Evolutionary conservation across 2,329 filamentous ascomycete species (phyloP).

Genomic region (Septoria petroselini): DNA sequence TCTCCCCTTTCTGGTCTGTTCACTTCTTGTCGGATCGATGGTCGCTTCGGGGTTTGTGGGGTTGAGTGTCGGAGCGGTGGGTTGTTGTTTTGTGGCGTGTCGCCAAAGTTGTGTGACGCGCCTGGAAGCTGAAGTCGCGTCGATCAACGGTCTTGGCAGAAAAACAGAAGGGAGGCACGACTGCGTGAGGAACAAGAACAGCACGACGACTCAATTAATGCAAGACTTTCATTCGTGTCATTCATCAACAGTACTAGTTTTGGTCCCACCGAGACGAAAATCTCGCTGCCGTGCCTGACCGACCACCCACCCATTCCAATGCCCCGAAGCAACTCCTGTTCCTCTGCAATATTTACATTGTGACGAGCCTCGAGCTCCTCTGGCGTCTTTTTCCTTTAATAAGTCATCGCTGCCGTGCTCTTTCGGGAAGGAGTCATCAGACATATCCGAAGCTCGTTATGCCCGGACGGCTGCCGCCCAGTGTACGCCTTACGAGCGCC

Average conservation of each 20-base stretch:
- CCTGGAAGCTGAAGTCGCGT: constrained; percentile 12
- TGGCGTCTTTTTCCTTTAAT: neutral
- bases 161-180: neutral
- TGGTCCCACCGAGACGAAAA: neutral
- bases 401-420: neutral
- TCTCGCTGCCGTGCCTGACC: constrained; percentile 9
- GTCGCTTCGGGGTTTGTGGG: too few species aligned
- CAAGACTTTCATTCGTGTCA: constrained; percentile 10
- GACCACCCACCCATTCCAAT: constrained; percentile 2
- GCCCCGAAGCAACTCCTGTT: constrained; percentile 8
- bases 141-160: constrained; percentile 10
- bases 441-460: too few species aligned
- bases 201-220: neutral
- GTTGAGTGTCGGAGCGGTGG: neutral
- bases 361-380: neutral
- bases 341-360: constrained; percentile 26
- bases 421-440: too few species aligned
- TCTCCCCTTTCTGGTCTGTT: neutral
- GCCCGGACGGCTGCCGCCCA: neutral
- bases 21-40: neutral
- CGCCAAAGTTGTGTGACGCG: neutral
- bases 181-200: neutral
- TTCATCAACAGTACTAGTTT: constrained; percentile 12
- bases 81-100: constrained; percentile 4
- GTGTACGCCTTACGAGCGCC: constrained; percentile 6